Base-by-base conservation (phyloP, 2,329 filamentous ascomycete species). In the Lojkania enalia region DNA sequence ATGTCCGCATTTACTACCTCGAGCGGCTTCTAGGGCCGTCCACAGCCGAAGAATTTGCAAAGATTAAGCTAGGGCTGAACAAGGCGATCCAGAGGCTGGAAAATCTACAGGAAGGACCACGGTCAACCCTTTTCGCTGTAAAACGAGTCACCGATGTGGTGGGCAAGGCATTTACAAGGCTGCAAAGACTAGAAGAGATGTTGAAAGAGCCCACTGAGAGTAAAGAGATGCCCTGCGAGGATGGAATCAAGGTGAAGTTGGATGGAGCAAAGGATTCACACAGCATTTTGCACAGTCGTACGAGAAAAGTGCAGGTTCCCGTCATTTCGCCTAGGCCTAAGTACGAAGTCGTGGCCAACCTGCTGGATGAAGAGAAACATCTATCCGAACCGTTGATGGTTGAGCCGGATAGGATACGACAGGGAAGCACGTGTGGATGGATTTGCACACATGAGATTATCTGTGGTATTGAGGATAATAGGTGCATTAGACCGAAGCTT, bases 61-160 rank as follows among this genome's bases (percentile, higher is more conserved):
- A 59, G 13, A 57, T 59, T 11, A 60, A 61, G 46, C 40, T 49
- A 18, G 45, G 50, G 6, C 35, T 61, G 11, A 58, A 56, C 42
- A 47, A 40, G 9, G 47, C 52, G 13, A 55, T 61, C 30, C 45
- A 53, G 11, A 44, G 49, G 5, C 19, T 64, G n/a, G 61, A 64
- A 18, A 59, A 51, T 27, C 35, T 63, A 5, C 48, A 55, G 16
- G 31, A 3, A 41, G 45, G 39, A 14, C 20, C 14, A n/a, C n/a
- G 14, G 2, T 30, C 29, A 32, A 23, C 12, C 15, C 20, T 21
- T 7, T 13, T 20, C 5, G 36, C 21, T 7, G 39, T 58, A 3
- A 40, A 39, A 16, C 49, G 55, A 6, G 45, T 50, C 0, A 57
- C 43, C 19, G 44, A 48, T n/a, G 41, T 54, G 42, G 51, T 55